Base-by-base conservation (phyloP, 345 rosid genomes). In the Lepidium didymum region DNA sequence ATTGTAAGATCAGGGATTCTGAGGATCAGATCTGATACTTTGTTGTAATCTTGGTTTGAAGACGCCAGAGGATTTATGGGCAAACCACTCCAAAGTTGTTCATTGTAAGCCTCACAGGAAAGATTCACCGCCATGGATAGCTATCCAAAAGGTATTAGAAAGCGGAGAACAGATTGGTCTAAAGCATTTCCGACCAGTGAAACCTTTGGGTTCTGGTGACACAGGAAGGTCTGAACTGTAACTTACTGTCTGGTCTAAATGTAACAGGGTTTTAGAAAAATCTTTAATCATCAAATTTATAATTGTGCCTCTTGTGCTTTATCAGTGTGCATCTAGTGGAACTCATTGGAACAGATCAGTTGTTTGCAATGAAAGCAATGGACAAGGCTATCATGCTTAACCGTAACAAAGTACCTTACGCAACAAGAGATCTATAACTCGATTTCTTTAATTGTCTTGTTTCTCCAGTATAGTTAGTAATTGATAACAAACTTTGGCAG, bases 41-140 rank as follows among this genome's bases (percentile, higher is more conserved):
- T 45, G 8, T 25, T 31, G 34, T 52, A 5, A 4, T 52, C 0
- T 57, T 41, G 59, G 21, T 27, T 64, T 80, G 71, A 76, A 93
- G 98, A 93, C 76, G 64, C 98, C 97, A 67, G 96, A 93, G 83
- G 98, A 93, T 65, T 78, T 93, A 44, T 93, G 98, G 94, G 84
- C 81, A 64, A 88, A 90, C 60, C 98, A 93, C 55, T 90, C 97
- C 31, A 86, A 85, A 75, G 49, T 70, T 36, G 97, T 93, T 74
- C 78, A 51, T 50, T 89, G 91, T 10, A 93, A 93, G 78, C 98
- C 98, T 66, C 98, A 93, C 50, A 84, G 97, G 71, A 90, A 73
- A 85, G 86, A 85, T 35, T 83, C 82, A 60, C 79, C 84, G 13
- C 66, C 83, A 43, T 90, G 98, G 97, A 77, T 49, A 70, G 98